Conservation (phyloP, 768 basidiomycete genomes). For the Suillus americanus region DNA sequence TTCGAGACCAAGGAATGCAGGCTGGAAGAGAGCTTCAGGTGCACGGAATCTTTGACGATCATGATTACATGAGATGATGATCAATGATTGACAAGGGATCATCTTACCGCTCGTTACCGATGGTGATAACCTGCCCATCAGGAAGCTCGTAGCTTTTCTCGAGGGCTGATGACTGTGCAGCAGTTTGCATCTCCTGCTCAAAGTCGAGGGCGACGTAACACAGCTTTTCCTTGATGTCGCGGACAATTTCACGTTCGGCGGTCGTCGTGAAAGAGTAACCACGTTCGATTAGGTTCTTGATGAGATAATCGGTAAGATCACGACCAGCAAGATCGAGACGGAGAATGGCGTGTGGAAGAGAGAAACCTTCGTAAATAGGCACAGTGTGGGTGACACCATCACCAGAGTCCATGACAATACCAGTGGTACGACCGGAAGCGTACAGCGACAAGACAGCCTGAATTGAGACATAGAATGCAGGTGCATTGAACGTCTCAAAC, state of each 20-base stretch:
- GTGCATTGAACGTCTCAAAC: conserved; percentile 78
- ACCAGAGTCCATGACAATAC: conserved; percentile 94
- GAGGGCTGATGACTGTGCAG: conserved; percentile 82
- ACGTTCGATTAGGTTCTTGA: conserved; percentile 86
- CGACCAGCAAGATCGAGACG: conserved; percentile 92
- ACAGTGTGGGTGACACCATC: conserved; percentile 97
- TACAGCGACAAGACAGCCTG: conserved; percentile 79
- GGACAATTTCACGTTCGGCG: conserved; percentile 90
- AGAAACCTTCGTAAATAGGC: conserved; percentile 94
- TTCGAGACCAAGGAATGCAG: conserved; percentile 65
- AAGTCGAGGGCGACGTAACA: conserved; percentile 95
- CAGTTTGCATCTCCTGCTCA: conserved; percentile 90
- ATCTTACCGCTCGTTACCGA: conserved; percentile 61
- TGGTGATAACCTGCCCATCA: conserved; percentile 90
- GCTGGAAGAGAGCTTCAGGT: conserved; percentile 60
- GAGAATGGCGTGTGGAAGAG: conserved; percentile 89
- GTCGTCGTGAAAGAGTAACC: conserved; percentile 95
- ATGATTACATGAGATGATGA: conserved; percentile 1
- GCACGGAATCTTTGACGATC: conserved; percentile 50
- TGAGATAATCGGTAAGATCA: conserved; percentile 82
- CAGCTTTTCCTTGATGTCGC: conserved; percentile 93
- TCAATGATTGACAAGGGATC: background rate
- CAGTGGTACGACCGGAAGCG: conserved; percentile 93
- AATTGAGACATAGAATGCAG: conserved; percentile 74
- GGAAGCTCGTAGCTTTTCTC: conserved; percentile 96